Base-by-base conservation (phyloP, 306 rosid genomes). In the Dalbergia oliveri region DNA sequence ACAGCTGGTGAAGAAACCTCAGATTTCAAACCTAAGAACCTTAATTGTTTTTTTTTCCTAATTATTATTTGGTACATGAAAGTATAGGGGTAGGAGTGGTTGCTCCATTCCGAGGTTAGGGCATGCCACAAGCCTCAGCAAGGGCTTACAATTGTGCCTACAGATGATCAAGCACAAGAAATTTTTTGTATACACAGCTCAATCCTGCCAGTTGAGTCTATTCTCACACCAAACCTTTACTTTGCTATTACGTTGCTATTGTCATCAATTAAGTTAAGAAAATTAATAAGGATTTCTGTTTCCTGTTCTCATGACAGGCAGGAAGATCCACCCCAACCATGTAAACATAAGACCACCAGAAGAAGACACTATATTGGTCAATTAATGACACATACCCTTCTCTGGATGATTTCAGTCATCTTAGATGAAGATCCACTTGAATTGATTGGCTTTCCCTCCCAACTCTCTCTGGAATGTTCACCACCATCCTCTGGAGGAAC, bases 391-490 rank as follows among this genome's bases (percentile, higher is more conserved):
- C 88, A 79, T 91, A 95, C 99, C 97, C 93, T 88, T 87, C 97
- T 90, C 84, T 96, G 98, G 83, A 90, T 86, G 75, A 88, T 88
- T 74, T 93, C 99, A 41, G 94, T 85, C 98, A 92, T 90, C 85
- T 88, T 91, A 16, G 90, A 89, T 11, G 88, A 81, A 67, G 90
- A 79, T 69, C 88, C 97, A 83, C 90, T 88, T 14, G 88, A 79
- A 86, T 81, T 86, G 56, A 74, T 87, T 80, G 83, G 84, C 84
- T 91, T 95, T 13, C 88, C 93, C 61, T 90, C 94, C 90, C 90
- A 84, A 79, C 81, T 87, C 64, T 93, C 99, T 85, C 90, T 88
- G 31, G 84, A 85, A 79, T 85, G 92, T 72, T 89, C 97, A 58
- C 79, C 81, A 18, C 82, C 87, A 80, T 90, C 87, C 71, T 83